phyloP scores from a whole-genome alignment of 2,329 filamentous ascomycete genomes.

The Eurotiales sp. region DNA sequence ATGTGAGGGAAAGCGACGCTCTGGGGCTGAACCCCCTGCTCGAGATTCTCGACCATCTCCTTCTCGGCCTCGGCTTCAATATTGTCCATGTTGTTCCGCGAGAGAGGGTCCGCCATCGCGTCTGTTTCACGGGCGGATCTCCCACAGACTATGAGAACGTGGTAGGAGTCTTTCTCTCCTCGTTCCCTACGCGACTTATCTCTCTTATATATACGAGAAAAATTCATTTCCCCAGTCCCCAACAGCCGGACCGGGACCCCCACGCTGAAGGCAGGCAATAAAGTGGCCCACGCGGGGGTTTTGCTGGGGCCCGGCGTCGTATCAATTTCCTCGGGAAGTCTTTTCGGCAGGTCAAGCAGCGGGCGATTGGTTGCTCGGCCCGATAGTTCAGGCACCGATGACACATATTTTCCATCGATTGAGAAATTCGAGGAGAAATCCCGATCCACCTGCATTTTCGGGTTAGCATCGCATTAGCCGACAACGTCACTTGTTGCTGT shows the following conservation, averaged over 20 bases:
- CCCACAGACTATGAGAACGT: not conserved
- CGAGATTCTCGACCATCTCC: not conserved
- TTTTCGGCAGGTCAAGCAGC: too few species aligned
- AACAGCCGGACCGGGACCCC: not conserved
- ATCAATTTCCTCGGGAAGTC: too few species aligned
- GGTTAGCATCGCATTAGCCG: too few species aligned
- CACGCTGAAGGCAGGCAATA: not conserved
- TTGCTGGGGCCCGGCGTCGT: too few species aligned
- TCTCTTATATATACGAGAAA: too few species aligned
- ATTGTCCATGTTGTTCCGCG: not conserved
- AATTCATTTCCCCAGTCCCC: not conserved
- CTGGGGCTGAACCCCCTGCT: not conserved
- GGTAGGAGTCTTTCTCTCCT: not conserved
- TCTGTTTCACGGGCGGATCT: not conserved
- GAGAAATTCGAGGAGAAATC: too few species aligned
- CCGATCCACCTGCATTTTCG: too few species aligned
- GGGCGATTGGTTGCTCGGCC: too few species aligned
- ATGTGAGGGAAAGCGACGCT: not conserved
- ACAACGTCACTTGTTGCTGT: too few species aligned
- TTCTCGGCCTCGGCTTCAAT: not conserved
- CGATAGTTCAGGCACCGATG: too few species aligned
- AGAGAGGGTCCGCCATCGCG: not conserved
- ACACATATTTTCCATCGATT: too few species aligned
- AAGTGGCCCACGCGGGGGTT: not conserved
- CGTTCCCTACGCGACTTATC: too few species aligned